A percentile compares a stretch with the other conserved stretches of the same genome.
These are phyloP conservation scores for Aspergillus sp. DNA, from an alignment of 2,329 filamentous ascomycete genomes.

Conservation along the genomic window DNA sequence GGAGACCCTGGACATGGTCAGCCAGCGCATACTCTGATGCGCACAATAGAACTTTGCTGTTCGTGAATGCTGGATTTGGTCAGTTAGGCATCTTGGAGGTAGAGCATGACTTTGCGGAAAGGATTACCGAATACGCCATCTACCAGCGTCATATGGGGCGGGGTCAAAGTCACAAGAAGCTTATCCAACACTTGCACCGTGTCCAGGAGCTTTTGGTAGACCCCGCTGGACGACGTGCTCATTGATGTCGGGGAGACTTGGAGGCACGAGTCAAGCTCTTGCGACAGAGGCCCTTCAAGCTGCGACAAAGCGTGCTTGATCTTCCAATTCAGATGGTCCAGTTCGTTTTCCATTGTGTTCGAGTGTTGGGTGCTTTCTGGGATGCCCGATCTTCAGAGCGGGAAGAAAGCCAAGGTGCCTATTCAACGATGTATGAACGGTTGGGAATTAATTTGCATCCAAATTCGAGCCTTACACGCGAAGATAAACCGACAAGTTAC, in stretches of 20 bases:
- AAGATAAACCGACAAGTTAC: background rate
- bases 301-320: background rate
- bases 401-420: background rate
- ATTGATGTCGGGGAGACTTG: background rate
- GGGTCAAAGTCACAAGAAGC: background rate
- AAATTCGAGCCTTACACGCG: background rate
- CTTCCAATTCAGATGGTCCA: background rate
- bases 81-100: background rate
- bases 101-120: background rate
- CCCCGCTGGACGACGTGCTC: background rate
- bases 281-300: background rate
- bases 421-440: background rate
- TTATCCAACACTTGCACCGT: background rate
- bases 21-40: background rate
- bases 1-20: background rate
- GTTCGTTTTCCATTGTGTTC: background rate
- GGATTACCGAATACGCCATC: background rate
- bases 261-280: background rate
- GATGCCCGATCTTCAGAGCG: background rate
- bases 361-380: background rate
- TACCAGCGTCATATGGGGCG: background rate
- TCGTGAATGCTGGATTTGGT: background rate
- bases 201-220: background rate
- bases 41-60: background rate
- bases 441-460: background rate